Percentiles rank a stretch among this genome's conserved stretches.
phyloP scores from a whole-genome alignment of 164 flowering plant species.

The Vitis vinifera region ASM3070453v1 NC_081812.1:1376001-1376500 shows the following conservation, averaged over 20 bases:
- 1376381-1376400: no score
- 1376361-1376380: no score
- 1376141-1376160: constrained; percentile 55
- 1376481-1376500: no score
- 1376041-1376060: constrained; percentile 26
- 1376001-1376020: constrained; percentile 33
- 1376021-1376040: constrained; percentile 52
- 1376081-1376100: constrained; percentile 38
- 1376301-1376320: no score
- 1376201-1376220: constrained; percentile 56
- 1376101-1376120: constrained; percentile 49
- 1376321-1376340: no score
- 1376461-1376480: no score
- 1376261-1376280: no score
- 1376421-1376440: no score
- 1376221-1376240: constrained; percentile 68
- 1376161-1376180: constrained; percentile 52
- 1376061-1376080: constrained; percentile 46
- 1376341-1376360: no score
- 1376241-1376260: constrained; percentile 26
- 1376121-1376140: constrained; percentile 22
- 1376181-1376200: constrained; percentile 55
- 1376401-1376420: no score
- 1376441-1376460: no score
- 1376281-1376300: no score